Percentiles rank a stretch among this genome's conserved stretches.
phyloP scores from a whole-genome alignment of 768 basidiomycete genomes.

The Xerocomellus intermedius region DNA sequence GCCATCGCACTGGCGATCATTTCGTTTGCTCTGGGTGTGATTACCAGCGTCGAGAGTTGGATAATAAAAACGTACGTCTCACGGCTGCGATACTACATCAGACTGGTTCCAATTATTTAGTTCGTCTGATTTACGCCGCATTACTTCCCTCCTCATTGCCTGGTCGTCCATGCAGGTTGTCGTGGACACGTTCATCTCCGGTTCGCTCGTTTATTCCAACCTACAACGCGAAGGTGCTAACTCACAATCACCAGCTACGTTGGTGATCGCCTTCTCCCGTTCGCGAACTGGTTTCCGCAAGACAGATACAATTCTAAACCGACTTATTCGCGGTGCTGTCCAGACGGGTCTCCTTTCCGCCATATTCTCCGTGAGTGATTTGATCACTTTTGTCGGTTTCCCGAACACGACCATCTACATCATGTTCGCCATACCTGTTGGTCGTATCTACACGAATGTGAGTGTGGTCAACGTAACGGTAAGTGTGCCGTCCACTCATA shows the following conservation, averaged over 20 bases:
- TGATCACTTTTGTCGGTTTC: too few relatives aligned
- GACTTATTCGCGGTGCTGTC: too few relatives aligned
- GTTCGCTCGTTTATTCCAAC: constrained; percentile 23
- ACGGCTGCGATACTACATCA: neutral
- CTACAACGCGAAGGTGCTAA: neutral
- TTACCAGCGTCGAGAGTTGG: constrained; percentile 43
- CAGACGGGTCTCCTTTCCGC: too few relatives aligned
- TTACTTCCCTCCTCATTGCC: constrained; percentile 42
- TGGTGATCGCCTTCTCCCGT: neutral
- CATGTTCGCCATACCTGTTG: too few relatives aligned
- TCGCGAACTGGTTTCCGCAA: too few relatives aligned
- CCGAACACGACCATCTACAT: too few relatives aligned
- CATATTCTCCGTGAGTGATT: too few relatives aligned
- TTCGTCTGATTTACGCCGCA: constrained; percentile 39
- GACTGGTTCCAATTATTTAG: constrained; percentile 23
- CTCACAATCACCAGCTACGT: constrained; percentile 15
- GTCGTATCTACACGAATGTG: too few relatives aligned
- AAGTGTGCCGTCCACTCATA: too few relatives aligned
- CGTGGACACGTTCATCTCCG: constrained; percentile 44
- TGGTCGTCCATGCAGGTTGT: constrained; percentile 48
- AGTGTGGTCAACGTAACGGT: too few relatives aligned
- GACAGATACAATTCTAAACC: too few relatives aligned
- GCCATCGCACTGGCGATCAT: constrained; percentile 38
- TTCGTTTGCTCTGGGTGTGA: constrained; percentile 44
- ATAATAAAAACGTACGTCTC: constrained; percentile 39